phyloP scores from a whole-genome alignment of 1,284 basidiomycete genomes.

The Flammula alnicola region DNA sequence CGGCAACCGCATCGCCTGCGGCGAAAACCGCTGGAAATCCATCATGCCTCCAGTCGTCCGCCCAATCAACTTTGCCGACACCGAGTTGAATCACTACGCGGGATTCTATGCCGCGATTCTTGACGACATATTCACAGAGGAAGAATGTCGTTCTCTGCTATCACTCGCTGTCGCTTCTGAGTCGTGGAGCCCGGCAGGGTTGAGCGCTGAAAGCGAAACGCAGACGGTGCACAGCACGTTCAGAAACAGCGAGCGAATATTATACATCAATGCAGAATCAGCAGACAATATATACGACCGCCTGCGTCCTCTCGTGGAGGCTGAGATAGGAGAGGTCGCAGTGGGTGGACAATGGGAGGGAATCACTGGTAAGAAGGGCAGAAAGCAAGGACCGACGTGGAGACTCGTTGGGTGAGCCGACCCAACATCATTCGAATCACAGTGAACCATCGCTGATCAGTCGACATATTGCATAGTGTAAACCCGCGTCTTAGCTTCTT shows the following conservation, averaged over 20 bases:
- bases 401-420: slow-evolving; percentile 33
- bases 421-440: not conserved
- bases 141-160: slow-evolving; percentile 37
- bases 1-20: not conserved
- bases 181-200: slow-evolving; percentile 37
- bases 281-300: slow-evolving; percentile 35
- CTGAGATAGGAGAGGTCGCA: slow-evolving; percentile 32
- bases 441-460: not conserved
- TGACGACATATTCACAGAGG: slow-evolving; percentile 38
- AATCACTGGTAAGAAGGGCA: slow-evolving; percentile 37
- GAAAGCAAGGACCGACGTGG: slow-evolving; percentile 40
- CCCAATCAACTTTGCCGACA: slow-evolving; percentile 38
- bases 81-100: slow-evolving; percentile 32
- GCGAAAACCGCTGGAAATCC: not conserved
- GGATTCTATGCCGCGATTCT: slow-evolving; percentile 41
- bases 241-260: slow-evolving; percentile 39
- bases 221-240: slow-evolving; percentile 39
- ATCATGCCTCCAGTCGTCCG: slow-evolving; percentile 14
- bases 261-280: slow-evolving; percentile 30
- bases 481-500: slow-evolving; percentile 44
- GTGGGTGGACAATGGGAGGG: slow-evolving; percentile 33
- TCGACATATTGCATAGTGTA: slow-evolving; percentile 28
- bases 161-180: slow-evolving; percentile 28
- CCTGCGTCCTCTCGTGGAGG: slow-evolving; percentile 35
- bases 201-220: slow-evolving; percentile 26